phyloP scores from a whole-genome alignment of 2,329 filamentous ascomycete species.

The Teratosphaeria pseudoeucalypti region DNA sequence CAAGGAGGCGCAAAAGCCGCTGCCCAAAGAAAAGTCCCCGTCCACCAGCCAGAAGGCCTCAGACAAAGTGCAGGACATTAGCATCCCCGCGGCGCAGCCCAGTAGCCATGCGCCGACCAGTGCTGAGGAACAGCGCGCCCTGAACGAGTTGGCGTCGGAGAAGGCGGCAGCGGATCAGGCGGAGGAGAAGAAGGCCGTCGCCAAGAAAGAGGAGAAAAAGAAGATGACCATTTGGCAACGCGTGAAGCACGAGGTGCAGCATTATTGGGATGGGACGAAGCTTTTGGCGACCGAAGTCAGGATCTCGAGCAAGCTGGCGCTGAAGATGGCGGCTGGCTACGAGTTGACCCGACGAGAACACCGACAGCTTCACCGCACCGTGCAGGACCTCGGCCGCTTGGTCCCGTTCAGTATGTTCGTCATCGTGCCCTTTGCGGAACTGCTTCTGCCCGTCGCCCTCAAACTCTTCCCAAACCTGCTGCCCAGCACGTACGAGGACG shows the following conservation, averaged over 20 bases:
- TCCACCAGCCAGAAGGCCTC: slow-evolving; percentile 7
- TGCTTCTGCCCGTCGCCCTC: slow-evolving; percentile 80
- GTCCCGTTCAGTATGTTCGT: slow-evolving; percentile 96
- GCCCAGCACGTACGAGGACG: slow-evolving; percentile 90
- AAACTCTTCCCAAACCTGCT: slow-evolving; percentile 96
- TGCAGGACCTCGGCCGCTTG: slow-evolving; percentile 82
- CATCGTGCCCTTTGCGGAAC: slow-evolving; percentile 90
- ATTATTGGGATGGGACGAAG: slow-evolving; percentile 99
- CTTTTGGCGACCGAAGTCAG: slow-evolving; percentile 81
- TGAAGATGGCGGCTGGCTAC: slow-evolving; percentile 98
- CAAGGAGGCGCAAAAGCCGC: slow-evolving; percentile 78
- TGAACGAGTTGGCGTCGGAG: slow-evolving; percentile 53
- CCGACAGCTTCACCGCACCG: slow-evolving; percentile 81
- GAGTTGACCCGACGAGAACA: slow-evolving; percentile 90
- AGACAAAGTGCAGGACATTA: slow-evolving; percentile 16
- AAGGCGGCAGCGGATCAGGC: slow-evolving; percentile 42
- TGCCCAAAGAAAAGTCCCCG: slow-evolving; percentile 44
- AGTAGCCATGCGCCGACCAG: slow-evolving; percentile 38
- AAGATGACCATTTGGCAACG: slow-evolving; percentile 85
- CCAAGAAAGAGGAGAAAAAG: slow-evolving; percentile 62
- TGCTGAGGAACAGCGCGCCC: slow-evolving; percentile 37
- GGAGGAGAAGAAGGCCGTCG: slow-evolving; percentile 46
- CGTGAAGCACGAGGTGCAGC: slow-evolving; percentile 83
- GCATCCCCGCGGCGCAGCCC: slow-evolving; percentile 28
- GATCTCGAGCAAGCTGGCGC: slow-evolving; percentile 80